Conservation (phyloP, 2,329 filamentous ascomycete species). For the Epichloe uncinata region DNA sequence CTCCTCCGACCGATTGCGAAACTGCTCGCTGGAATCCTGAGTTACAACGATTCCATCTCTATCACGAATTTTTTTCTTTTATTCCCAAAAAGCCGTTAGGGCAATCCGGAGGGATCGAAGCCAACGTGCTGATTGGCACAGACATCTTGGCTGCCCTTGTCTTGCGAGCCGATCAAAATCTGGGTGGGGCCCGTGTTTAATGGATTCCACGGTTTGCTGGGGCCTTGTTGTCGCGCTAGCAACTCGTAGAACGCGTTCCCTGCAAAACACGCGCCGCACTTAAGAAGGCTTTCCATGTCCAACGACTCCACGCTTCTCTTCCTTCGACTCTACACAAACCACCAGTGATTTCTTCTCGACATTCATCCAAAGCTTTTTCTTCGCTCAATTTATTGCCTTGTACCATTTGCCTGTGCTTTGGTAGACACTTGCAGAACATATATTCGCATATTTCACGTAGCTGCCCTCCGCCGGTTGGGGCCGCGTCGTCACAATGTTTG, state of each 20-base stretch:
- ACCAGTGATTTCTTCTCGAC: slow-evolving; percentile 1
- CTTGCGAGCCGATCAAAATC: background rate
- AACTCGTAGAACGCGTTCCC: slow-evolving; percentile 17
- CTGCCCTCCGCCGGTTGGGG: slow-evolving; percentile 9
- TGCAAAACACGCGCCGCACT: slow-evolving; percentile 21
- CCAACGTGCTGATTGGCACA: no score
- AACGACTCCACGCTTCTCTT: slow-evolving; percentile 7
- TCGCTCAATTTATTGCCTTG: background rate
- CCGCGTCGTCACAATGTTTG: slow-evolving; percentile 38
- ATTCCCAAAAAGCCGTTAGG: no score
- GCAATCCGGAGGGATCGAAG: background rate
- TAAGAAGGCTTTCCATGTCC: slow-evolving; percentile 21
- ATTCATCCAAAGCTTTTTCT: background rate
- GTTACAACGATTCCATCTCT: no score
- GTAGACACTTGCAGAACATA: slow-evolving; percentile 14
- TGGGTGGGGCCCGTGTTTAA: slow-evolving; percentile 14
- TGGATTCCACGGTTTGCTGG: slow-evolving; percentile 11
- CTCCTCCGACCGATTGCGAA: background rate
- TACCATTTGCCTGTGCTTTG: slow-evolving; percentile 12
- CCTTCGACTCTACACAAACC: slow-evolving; percentile 11
- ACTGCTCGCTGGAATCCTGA: background rate
- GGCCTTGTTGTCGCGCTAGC: slow-evolving; percentile 19
- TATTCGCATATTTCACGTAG: slow-evolving; percentile 11
- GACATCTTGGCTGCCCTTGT: background rate
- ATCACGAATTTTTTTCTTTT: no score